Percentiles rank a stretch among this genome's conserved stretches.
Conservation (phyloP, 176 grass and related monocot genomes). For the Microstegium vimineum region DNA sequence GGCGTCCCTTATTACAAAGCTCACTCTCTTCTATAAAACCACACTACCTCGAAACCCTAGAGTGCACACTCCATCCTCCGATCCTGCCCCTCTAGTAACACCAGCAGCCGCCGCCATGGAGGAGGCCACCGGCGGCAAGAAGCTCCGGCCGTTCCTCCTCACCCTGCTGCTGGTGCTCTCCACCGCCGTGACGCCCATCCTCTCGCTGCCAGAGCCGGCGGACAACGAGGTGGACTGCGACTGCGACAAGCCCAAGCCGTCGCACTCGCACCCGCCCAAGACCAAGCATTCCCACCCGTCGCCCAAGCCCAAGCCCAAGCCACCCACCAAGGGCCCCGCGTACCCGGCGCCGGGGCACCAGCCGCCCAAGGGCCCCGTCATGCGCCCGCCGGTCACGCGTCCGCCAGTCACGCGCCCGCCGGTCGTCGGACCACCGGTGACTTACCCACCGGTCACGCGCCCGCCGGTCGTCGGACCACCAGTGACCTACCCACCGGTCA, state of each 20-base stretch:
- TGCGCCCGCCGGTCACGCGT: too few relatives aligned
- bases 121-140: conserved; percentile 34
- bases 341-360: neutral
- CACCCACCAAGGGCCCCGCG: conserved; percentile 25
- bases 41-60: conserved; percentile 27
- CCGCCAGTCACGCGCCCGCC: neutral
- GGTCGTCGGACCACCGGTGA: too few relatives aligned
- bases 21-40: conserved; percentile 34
- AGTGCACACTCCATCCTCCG: conserved; percentile 7
- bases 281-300: conserved; percentile 42
- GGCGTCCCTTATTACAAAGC: neutral
- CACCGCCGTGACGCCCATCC: conserved; percentile 39
- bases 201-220: conserved; percentile 4
- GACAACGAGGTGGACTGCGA: conserved; percentile 31
- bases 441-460: neutral
- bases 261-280: conserved; percentile 47
- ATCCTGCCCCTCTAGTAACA: neutral
- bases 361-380: conserved; percentile 32
- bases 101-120: conserved; percentile 40
- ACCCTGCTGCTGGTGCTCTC: conserved; percentile 66
- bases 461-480: conserved; percentile 22
- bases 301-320: conserved; percentile 5
- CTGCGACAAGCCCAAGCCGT: conserved; percentile 40
- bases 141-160: conserved; percentile 43
- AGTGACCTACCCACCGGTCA: neutral